Base-by-base conservation (phyloP, 176 grass and related monocot species). In the Tuctoria greenei region DNA sequence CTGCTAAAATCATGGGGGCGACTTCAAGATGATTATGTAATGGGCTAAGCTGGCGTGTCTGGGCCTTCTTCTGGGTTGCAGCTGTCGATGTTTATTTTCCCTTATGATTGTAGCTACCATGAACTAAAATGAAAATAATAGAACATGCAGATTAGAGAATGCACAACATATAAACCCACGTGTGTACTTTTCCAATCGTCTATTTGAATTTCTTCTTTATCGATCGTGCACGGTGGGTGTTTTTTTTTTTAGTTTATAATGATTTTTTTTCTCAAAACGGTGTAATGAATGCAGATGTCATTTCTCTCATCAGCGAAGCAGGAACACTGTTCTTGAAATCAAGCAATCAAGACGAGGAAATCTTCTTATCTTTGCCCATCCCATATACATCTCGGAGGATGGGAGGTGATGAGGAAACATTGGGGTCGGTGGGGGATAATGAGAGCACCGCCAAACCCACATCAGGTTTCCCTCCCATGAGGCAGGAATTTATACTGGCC, bases 391-490 rank as follows among this genome's bases (percentile, higher is more conserved):
- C 9, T 10, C 6, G 39, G 39, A 41, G 39, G 39, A 41, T 41
- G 34, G 34, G 49, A 73, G 70, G 71, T 10, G 38, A 27, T 16
- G 38, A 31, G 68, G 46, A 66, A 61, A 64, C 79, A 45, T 54
- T 66, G 65, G 8, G 60, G 59, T 66, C 2, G 79, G 61, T 55
- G 62, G 69, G 69, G 7, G 60, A 81, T 81, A 34, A 65, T 10
- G 46, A 7, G n/a, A 5, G 77, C 40, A 69, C 51, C 40, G 59
- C 51, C 65, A 46, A 59, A 61, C 34, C 7, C 54, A 79, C 50
- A 46, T 61, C 26, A 34, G 64, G 65, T 16, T 69, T 69, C 62
- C 66, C 52, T 60, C 65, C 77, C 23, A 11, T 14, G n/a, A 81
- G 44, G 45, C 34, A 72, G 15, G 21, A 42, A 71, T 39, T 51